A percentile compares a stretch with the other conserved stretches of the same genome.
phyloP scores from a whole-genome alignment of 805 yeast species.

The Saccharomycopsis malanga region DNA sequence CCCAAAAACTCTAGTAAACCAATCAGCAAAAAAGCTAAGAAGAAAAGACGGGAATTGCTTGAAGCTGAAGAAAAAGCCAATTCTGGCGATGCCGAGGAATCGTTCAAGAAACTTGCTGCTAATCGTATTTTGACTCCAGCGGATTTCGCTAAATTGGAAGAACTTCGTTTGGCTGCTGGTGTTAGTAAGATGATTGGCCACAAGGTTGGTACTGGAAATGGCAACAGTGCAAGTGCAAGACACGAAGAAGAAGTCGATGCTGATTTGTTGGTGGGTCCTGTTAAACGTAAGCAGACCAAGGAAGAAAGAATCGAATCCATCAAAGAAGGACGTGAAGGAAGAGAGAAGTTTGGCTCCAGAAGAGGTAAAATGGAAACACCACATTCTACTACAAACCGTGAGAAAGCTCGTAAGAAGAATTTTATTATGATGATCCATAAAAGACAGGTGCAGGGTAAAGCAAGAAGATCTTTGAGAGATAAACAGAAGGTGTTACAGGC shows the following conservation, averaged over 20 bases:
- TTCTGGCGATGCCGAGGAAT: constrained; percentile 33
- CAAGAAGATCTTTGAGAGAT: constrained; percentile 81
- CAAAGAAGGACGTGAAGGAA: constrained; percentile 86
- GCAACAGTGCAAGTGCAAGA: constrained; percentile 30
- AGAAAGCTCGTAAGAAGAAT: constrained; percentile 97
- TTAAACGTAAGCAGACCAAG: constrained; percentile 72
- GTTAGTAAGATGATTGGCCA: constrained; percentile 67
- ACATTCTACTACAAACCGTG: constrained; percentile 91
- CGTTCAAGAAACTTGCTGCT: constrained; percentile 57
- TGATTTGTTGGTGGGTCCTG: constrained; percentile 63
- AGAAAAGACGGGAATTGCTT: constrained; percentile 23
- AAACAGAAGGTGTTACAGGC: constrained; percentile 81
- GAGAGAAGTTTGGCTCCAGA: constrained; percentile 84
- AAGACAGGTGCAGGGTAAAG: constrained; percentile 89
- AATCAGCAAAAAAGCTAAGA: constrained; percentile 23
- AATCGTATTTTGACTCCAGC: constrained; percentile 90
- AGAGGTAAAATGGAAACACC: constrained; percentile 69
- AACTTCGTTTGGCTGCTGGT: constrained; percentile 79
- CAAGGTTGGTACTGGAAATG: too few species aligned
- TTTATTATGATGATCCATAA: constrained; percentile 98
- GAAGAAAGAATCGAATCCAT: constrained; percentile 88
- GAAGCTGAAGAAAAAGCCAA: constrained; percentile 30
- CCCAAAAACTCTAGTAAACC: constrained; percentile 15
- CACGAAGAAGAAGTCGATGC: constrained; percentile 89
- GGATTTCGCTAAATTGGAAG: constrained; percentile 92